These are phyloP conservation scores for Vitis amurensis DNA, from an alignment of 164 flowering plant genomes.

Conservation along the genomic window DNA sequence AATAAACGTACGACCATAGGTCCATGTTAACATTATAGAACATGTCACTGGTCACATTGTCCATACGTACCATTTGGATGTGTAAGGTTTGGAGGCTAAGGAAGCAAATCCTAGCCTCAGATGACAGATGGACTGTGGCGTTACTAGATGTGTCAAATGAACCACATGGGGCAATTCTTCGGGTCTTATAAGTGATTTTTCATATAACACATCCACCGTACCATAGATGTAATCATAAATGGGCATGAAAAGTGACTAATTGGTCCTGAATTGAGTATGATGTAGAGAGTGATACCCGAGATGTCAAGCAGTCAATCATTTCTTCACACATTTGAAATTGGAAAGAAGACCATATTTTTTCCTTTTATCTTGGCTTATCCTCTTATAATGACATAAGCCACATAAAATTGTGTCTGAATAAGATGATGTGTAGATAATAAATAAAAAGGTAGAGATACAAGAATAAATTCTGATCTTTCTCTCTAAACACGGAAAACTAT, in stretches of 20 bases:
- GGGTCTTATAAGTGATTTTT: constrained; percentile 32
- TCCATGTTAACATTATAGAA: constrained; percentile 46
- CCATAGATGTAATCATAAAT: constrained; percentile 55
- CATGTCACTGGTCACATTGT: constrained; percentile 63
- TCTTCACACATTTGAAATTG: neutral
- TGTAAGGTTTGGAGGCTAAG: constrained; percentile 58
- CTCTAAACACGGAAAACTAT: no score
- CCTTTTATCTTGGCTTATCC: no score
- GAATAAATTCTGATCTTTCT: no score
- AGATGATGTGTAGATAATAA: no score
- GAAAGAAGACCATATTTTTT: no score
- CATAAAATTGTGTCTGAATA: no score
- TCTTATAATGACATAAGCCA: no score
- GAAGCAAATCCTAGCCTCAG: constrained; percentile 58
- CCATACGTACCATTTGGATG: constrained; percentile 63
- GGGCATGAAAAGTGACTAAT: constrained; percentile 57
- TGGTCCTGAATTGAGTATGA: constrained; percentile 58
- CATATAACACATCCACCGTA: constrained; percentile 52
- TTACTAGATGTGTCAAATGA: constrained; percentile 71
- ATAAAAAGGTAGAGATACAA: no score
- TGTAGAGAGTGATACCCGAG: constrained; percentile 55
- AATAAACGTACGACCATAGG: constrained; percentile 44
- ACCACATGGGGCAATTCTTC: constrained; percentile 55
- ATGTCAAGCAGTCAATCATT: neutral
- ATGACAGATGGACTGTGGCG: constrained; percentile 65